Evolutionary conservation across 352 stramenopile species (phyloP), one percentile per base, ranked within the genome.

Genomic region (Pythium brassicae): DNA sequence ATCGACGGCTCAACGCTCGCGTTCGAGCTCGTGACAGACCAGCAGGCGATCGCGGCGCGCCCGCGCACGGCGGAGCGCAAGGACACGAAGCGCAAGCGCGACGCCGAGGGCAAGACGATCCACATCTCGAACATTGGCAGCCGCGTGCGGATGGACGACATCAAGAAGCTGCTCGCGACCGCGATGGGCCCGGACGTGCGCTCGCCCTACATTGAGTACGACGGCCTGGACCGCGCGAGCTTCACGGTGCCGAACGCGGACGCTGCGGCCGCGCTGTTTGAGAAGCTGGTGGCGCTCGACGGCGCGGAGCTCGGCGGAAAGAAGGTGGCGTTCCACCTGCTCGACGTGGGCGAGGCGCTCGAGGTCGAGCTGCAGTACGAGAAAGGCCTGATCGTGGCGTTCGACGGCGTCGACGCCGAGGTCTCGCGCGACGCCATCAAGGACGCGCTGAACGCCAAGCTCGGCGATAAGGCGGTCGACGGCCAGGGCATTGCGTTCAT

Each of bases 361-460:
- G 62, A 89, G 55, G 78, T 92, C 39, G 82, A 92, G 29, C 71
- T 95, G 57, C 61, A 86, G 59, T 93, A 87, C 66, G 79, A 95
- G 20, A 74, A 91, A 60, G 86, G 86, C 6, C 72, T 94, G n/a
- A 92, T 96, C 59, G 80, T 96, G 27, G 69, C 76, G 49, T 88
- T 96, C 39, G 72, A 86, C 19, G 86, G 74, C 22, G 76, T 96
- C n/a, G 68, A 81, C 14, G 79, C 70, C 17, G 76, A 93, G 47
- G 66, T 95, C 39, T 92, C 83, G 34, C 84, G 87, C 43, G 81
- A 94, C 55, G 78, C 90, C 45, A 93, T 96, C 62, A 94, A 96
- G 71, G 61, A 92, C 62, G 66, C 74, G 29, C 76, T 96, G 43
- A 94, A 93, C 68, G 78, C 90, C 43, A 82, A 89, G 65, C 79